A percentile compares a stretch with the other conserved stretches of the same genome.
Conservation (phyloP, 2,329 filamentous ascomycete genomes). For the Fusarium papillatum region DNA sequence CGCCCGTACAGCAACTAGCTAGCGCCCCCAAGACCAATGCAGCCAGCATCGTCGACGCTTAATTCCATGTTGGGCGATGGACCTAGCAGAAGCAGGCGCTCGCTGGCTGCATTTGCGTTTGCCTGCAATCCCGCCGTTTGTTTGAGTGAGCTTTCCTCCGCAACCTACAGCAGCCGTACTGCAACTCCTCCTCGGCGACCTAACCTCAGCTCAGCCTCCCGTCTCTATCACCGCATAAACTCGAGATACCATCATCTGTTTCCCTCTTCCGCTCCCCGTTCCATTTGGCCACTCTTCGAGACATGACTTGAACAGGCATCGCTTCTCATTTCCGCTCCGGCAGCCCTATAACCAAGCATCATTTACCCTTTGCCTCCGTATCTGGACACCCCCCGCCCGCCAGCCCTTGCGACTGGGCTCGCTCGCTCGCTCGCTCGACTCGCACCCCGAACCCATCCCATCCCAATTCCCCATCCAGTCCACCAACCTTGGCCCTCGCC, state of each 20-base stretch:
- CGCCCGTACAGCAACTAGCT: not conserved
- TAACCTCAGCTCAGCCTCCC: not conserved
- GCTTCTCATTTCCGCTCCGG: slow-evolving; percentile 13
- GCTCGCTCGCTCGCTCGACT: slow-evolving; percentile 7
- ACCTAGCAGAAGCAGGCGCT: slow-evolving; percentile 23
- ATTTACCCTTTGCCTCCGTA: slow-evolving; percentile 13
- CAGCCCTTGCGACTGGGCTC: slow-evolving; percentile 6
- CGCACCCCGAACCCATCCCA: slow-evolving; percentile 15
- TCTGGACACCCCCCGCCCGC: slow-evolving; percentile 22
- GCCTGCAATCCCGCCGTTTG: slow-evolving; percentile 1
- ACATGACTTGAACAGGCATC: slow-evolving; percentile 49
- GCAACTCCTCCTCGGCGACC: not conserved
- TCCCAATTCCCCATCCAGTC: slow-evolving; percentile 5
- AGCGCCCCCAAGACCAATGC: slow-evolving; percentile 34
- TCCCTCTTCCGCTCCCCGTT: slow-evolving; percentile 7
- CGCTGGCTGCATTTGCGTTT: slow-evolving; percentile 14
- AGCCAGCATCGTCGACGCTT: slow-evolving; percentile 34
- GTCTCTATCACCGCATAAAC: slow-evolving; percentile 17
- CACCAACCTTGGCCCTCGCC: slow-evolving; percentile 6
- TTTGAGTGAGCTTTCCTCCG: slow-evolving; percentile 1
- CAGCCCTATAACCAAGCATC: slow-evolving; percentile 6
- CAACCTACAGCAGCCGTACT: not conserved
- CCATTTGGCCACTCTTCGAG: slow-evolving; percentile 28
- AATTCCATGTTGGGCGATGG: slow-evolving; percentile 32
- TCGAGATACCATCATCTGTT: slow-evolving; percentile 31